Percentiles rank a stretch among this genome's conserved stretches.
phyloP scores from a whole-genome alignment of 2,329 filamentous ascomycete genomes.

The Hypoxylon sp. region DNA sequence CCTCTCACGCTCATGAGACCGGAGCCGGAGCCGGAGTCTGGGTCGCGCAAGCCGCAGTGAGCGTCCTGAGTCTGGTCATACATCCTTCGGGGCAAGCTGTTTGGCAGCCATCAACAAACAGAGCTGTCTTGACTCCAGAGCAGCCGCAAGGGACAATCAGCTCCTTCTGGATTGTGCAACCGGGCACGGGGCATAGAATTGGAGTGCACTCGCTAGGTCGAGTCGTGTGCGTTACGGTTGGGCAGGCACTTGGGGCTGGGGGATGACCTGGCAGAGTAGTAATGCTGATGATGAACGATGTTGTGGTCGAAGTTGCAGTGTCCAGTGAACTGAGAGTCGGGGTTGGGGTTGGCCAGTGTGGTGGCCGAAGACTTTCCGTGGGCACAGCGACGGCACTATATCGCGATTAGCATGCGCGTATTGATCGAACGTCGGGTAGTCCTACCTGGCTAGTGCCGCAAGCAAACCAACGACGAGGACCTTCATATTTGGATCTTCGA shows the following conservation, averaged over 20 bases:
- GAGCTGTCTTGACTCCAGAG: conserved; percentile 52
- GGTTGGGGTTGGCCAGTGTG: conserved; percentile 21
- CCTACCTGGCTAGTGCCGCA: conserved; percentile 48
- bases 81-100: conserved; percentile 55
- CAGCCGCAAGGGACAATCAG: conserved; percentile 57
- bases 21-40: conserved; percentile 23
- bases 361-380: conserved; percentile 14
- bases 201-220: conserved; percentile 54
- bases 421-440: not conserved
- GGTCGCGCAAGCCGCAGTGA: conserved; percentile 49
- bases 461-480: conserved; percentile 38
- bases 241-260: conserved; percentile 49
- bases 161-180: conserved; percentile 52
- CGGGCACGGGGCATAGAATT: conserved; percentile 57
- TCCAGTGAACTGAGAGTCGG: conserved; percentile 32
- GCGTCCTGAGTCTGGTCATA: conserved; percentile 53
- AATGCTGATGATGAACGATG: conserved; percentile 49
- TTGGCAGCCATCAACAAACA: conserved; percentile 56
- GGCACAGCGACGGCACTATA: conserved; percentile 24
- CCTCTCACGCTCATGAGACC: conserved; percentile 3
- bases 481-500: conserved; percentile 45
- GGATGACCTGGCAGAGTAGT: conserved; percentile 46
- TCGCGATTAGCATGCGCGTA: conserved; percentile 23
- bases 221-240: conserved; percentile 56
- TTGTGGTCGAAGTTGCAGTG: conserved; percentile 44